Base-by-base conservation (phyloP, 805 yeast genomes). In the Sugiyamaella mastotermitis region DNA sequence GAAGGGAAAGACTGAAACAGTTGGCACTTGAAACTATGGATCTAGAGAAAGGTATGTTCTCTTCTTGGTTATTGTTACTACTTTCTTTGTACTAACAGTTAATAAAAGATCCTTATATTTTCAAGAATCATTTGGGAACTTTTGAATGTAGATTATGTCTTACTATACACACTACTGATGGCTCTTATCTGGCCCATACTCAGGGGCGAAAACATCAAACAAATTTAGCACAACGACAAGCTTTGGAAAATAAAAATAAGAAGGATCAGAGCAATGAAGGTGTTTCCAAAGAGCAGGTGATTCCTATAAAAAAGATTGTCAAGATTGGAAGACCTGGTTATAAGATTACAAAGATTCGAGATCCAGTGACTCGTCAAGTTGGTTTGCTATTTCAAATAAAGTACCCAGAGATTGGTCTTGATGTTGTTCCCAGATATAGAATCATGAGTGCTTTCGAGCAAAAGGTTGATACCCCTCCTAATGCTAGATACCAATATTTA, bases 61-160 rank as follows among this genome's bases (percentile, higher is more conserved):
- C n/a, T n/a, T 15, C 7, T 15, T 16, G 10, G 36, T 29, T 18
- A 10, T n/a, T 11, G 13, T n/a, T 9, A 19, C 24, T 10, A 19
- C 9, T 36, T 11, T 14, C n/a, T 5, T 58, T 58, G 13, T 54
- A 50, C 45, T 9, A 52, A 66, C 13, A 61, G 65, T 15, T 71
- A 71, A 19, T 16, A 61, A 74, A 2, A 42, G 94, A 83, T 50
- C 97, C 97, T 0, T 88, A 88, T 56, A 85, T 86, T 6, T 78
- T 80, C 61, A 76, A 76, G 49, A 87, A 85, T 54, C 88, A 82
- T 53, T 61, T 82, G n/a, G 97, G 97, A 3, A 66, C 78, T 42
- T 64, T 83, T 17, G 97, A 88, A 50, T 90, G 98, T 56, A 71
- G 76, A 41, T 66, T 90, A 16, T 90, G 98, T 57, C 64, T 79